These are phyloP conservation scores for Mentha longifolia DNA, from an alignment of 257 asterid species.

Conservation along the genomic window DNA sequence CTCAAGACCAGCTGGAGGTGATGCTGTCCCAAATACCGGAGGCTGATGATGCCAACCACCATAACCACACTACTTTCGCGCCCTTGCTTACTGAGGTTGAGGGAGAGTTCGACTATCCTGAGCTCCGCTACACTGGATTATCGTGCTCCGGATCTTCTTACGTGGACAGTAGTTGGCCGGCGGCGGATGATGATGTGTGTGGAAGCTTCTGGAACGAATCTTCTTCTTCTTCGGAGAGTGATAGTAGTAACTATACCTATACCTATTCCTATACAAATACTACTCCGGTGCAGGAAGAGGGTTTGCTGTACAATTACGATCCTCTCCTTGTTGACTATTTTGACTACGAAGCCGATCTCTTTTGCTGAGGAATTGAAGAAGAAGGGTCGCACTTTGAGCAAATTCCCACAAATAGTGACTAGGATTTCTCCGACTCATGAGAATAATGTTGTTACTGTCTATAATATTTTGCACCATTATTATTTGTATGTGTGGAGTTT, in stretches of 20 bases:
- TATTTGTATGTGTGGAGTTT: background rate
- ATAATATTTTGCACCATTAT: background rate
- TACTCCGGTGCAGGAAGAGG: background rate
- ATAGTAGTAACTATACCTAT: background rate
- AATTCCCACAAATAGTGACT: background rate
- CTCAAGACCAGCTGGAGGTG: background rate
- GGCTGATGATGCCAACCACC: background rate
- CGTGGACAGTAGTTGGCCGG: constrained; percentile 17
- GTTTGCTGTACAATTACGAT: constrained; percentile 15
- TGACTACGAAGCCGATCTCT: constrained; percentile 30
- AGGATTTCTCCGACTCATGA: background rate
- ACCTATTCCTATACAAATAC: background rate
- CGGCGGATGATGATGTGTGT: constrained; percentile 20
- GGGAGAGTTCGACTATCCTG: constrained; percentile 30
- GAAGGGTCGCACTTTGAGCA: background rate
- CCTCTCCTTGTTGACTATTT: constrained; percentile 25
- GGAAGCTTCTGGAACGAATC: constrained; percentile 25
- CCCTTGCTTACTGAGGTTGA: background rate
- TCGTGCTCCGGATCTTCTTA: constrained; percentile 36
- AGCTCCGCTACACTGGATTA: constrained; percentile 21
- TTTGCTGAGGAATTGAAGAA: constrained; percentile 8
- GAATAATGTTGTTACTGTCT: background rate
- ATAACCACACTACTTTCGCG: background rate
- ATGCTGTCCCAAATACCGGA: constrained; percentile 21
- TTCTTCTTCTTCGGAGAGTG: background rate